Evolutionary conservation across 805 yeast species (phyloP).

Genomic region (Wickerhamomyces sydowiorum): DNA sequence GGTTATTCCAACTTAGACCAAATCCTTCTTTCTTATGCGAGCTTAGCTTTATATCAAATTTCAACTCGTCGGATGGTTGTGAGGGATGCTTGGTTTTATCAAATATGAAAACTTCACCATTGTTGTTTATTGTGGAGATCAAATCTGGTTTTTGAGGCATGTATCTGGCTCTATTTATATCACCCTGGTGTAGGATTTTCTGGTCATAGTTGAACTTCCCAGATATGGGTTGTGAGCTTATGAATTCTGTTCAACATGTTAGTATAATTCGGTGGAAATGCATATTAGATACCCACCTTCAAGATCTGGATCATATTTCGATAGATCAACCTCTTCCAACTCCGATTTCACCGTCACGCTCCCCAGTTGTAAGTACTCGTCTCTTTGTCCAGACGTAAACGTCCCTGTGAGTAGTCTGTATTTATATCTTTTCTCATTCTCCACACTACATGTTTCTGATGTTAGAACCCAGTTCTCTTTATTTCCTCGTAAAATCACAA

Average conservation of each 20-base stretch:
- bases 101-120: slow-evolving; percentile 61
- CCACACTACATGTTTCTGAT: background rate
- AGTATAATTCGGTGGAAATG: background rate
- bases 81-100: slow-evolving; percentile 81
- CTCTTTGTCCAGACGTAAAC: slow-evolving; percentile 51
- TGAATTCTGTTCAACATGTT: slow-evolving; percentile 19
- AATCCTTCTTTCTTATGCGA: slow-evolving; percentile 50
- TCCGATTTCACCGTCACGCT: slow-evolving; percentile 23
- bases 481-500: background rate
- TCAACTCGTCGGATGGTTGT: slow-evolving; percentile 29
- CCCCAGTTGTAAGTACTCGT: slow-evolving; percentile 41
- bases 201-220: slow-evolving; percentile 42
- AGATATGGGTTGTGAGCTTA: slow-evolving; percentile 23
- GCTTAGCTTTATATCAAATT: slow-evolving; percentile 47
- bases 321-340: slow-evolving; percentile 18
- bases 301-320: slow-evolving; percentile 30
- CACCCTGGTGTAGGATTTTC: slow-evolving; percentile 62
- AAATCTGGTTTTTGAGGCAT: slow-evolving; percentile 88
- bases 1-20: slow-evolving; percentile 71
- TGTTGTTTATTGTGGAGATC: slow-evolving; percentile 62
- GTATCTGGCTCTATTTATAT: slow-evolving; percentile 64
- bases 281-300: slow-evolving; percentile 24
- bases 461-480: background rate
- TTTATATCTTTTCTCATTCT: slow-evolving; percentile 17
- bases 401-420: slow-evolving; percentile 56